phyloP scores from a whole-genome alignment of 2,329 filamentous ascomycete species.

The Epichloe uncinata region DNA sequence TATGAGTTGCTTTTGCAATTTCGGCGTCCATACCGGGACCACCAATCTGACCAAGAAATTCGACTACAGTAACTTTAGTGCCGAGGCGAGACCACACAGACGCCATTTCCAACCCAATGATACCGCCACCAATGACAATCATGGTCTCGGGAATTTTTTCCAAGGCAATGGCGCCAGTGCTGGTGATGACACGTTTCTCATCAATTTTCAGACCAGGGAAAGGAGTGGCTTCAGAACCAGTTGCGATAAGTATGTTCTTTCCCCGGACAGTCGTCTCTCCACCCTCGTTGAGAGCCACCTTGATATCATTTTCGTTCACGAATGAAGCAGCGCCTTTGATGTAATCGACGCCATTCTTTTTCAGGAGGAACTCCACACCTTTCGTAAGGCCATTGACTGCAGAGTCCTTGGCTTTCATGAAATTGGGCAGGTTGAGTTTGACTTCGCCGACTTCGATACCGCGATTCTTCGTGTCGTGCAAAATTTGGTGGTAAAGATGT shows the following conservation, averaged over 20 bases:
- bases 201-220: conserved; percentile 95
- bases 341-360: conserved; percentile 99
- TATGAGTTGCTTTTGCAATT: conserved; percentile 80
- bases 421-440: conserved; percentile 83
- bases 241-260: conserved; percentile 98
- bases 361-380: conserved; percentile 83
- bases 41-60: conserved; percentile 92
- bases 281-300: conserved; percentile 79
- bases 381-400: conserved; percentile 85
- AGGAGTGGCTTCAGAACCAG: conserved; percentile 85
- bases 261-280: conserved; percentile 75
- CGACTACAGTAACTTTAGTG: conserved; percentile 89
- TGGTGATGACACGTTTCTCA: conserved; percentile 94
- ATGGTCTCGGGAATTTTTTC: conserved; percentile 89
- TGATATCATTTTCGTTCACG: conserved; percentile 78
- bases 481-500: conserved; percentile 91
- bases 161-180: conserved; percentile 84
- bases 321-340: conserved; percentile 88
- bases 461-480: conserved; percentile 93
- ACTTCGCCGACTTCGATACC: conserved; percentile 97
- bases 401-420: conserved; percentile 98
- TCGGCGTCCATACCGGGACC: conserved; percentile 95
- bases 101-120: conserved; percentile 97
- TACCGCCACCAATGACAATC: conserved; percentile 94
- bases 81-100: conserved; percentile 96